Evolutionary conservation across 768 basidiomycete species (phyloP).

Genomic region (Calocybe indica): DNA sequence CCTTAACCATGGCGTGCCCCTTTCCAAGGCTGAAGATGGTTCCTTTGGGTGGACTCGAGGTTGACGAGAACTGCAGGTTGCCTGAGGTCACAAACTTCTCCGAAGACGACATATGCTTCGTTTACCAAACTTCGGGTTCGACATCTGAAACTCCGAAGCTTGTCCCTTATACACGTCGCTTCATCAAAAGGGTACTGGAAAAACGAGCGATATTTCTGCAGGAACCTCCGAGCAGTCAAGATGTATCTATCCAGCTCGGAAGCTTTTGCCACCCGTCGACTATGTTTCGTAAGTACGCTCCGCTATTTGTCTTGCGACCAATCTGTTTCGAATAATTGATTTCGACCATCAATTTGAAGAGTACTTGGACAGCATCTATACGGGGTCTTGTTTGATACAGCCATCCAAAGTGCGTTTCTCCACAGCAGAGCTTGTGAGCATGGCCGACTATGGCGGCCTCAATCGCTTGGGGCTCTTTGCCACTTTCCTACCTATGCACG

Average conservation of each 20-base stretch:
- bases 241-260: slow-evolving; percentile 58
- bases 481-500: slow-evolving; percentile 59
- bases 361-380: too few species aligned
- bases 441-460: slow-evolving; percentile 61
- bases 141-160: slow-evolving; percentile 62
- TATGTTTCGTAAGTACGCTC: too few species aligned
- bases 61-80: slow-evolving; percentile 17
- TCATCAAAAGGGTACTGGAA: slow-evolving; percentile 39
- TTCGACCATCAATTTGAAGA: too few species aligned
- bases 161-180: slow-evolving; percentile 49
- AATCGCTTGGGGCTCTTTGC: slow-evolving; percentile 76
- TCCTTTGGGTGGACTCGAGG: slow-evolving; percentile 25
- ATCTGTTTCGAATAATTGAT: too few species aligned
- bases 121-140: slow-evolving; percentile 66
- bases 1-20: slow-evolving; percentile 28
- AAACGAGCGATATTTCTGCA: too few species aligned
- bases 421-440: slow-evolving; percentile 63
- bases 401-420: slow-evolving; percentile 62
- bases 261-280: slow-evolving; percentile 70
- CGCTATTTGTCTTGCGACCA: too few species aligned
- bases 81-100: slow-evolving; percentile 25
- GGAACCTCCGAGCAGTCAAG: slow-evolving; percentile 23
- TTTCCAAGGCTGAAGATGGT: slow-evolving; percentile 22
- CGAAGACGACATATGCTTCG: slow-evolving; percentile 32
- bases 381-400: slow-evolving; percentile 64